Percentiles rank a stretch among this genome's conserved stretches.
These are phyloP conservation scores for Phytopythium chamaehyphon DNA, from an alignment of 352 stramenopile species.

Conservation along the genomic window DNA sequence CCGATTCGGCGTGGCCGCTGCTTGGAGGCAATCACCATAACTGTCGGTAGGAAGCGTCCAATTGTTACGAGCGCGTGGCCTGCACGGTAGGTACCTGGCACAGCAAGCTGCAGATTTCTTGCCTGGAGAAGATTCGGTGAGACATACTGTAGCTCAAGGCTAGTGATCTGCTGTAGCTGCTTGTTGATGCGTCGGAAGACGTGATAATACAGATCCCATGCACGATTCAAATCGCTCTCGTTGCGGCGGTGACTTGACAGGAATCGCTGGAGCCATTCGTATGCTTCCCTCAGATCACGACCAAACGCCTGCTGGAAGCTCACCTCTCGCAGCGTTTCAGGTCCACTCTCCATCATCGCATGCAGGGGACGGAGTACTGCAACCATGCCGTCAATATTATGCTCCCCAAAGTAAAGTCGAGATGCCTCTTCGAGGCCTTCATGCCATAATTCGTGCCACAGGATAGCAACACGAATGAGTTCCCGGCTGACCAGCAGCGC, in stretches of 20 bases:
- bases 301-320: constrained; percentile 91
- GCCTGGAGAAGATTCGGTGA: constrained; percentile 92
- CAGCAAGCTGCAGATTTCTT: constrained; percentile 92
- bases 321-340: constrained; percentile 73
- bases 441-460: constrained; percentile 99
- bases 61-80: constrained; percentile 72
- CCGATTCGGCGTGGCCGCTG: constrained; percentile 95
- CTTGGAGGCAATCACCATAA: constrained; percentile 98
- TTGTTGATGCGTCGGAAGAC: constrained; percentile 93
- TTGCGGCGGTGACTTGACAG: constrained; percentile 45
- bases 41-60: constrained; percentile 87
- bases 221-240: constrained; percentile 90
- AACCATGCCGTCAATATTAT: constrained; percentile 96
- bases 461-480: constrained; percentile 97
- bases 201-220: constrained; percentile 98
- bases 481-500: constrained; percentile 93
- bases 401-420: constrained; percentile 95
- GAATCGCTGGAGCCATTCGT: constrained; percentile 73
- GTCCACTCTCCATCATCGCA: constrained; percentile 86
- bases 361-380: constrained; percentile 93
- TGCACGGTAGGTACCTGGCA: constrained; percentile 90
- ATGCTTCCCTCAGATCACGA: constrained; percentile 83
- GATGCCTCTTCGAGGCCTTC: constrained; percentile 97
- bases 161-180: constrained; percentile 91
- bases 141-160: constrained; percentile 95